Conservation (phyloP, 495 filamentous ascomycete species). For the Annulohypoxylon bovei region DNA sequence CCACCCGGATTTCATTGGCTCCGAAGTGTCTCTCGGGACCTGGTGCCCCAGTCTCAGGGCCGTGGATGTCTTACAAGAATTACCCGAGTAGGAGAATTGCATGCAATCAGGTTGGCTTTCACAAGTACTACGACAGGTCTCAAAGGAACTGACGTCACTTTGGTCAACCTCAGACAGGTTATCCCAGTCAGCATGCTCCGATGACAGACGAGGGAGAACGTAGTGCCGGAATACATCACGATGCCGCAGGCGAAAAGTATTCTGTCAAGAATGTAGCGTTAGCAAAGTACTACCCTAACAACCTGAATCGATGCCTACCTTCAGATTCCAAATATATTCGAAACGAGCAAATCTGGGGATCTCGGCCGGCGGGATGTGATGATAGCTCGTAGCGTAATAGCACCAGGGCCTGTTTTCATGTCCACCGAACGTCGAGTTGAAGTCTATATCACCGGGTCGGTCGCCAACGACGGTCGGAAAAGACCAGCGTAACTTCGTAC, state of each 20-base stretch:
- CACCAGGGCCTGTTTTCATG: constrained; percentile 60
- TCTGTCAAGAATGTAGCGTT: constrained; percentile 28
- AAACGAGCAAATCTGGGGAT: constrained; percentile 57
- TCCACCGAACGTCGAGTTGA: constrained; percentile 54
- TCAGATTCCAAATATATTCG: constrained; percentile 57
- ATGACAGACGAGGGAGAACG: constrained; percentile 42
- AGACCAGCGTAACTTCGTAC: constrained; percentile 55
- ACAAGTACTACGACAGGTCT: constrained; percentile 53
- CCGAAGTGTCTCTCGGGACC: background rate
- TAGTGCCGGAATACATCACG: constrained; percentile 54
- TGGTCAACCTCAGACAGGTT: constrained; percentile 52
- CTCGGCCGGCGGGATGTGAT: constrained; percentile 57
- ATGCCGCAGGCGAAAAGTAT: constrained; percentile 38
- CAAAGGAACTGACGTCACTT: constrained; percentile 35
- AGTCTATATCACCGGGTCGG: constrained; percentile 52
- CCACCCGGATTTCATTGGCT: constrained; percentile 43
- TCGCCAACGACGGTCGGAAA: constrained; percentile 56
- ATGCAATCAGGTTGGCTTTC: constrained; percentile 52
- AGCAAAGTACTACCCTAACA: background rate
- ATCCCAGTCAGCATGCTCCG: constrained; percentile 53
- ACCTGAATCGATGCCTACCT: constrained; percentile 37
- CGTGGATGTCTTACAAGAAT: constrained; percentile 49
- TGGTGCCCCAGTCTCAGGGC: constrained; percentile 36
- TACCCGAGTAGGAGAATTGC: constrained; percentile 53
- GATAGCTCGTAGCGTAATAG: constrained; percentile 59